Evolutionary conservation across 1,284 basidiomycete species (phyloP).

Genomic region (Rhodotorula sp.): DNA sequence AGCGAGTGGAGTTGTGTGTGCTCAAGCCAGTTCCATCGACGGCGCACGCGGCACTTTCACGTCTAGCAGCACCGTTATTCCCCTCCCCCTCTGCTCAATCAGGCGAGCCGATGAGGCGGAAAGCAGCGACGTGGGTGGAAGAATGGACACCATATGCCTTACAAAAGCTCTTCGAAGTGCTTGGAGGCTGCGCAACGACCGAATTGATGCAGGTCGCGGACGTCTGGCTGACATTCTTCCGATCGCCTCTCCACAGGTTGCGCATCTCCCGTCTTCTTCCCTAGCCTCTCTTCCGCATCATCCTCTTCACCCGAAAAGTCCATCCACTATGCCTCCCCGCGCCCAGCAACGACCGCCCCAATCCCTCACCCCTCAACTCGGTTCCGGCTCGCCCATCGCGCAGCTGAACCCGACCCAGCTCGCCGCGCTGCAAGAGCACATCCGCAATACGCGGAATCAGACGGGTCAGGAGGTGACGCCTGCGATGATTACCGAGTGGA

Average conservation of each 20-base stretch:
- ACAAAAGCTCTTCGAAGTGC: too few species aligned
- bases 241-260: neutral
- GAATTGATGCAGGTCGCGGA: too few species aligned
- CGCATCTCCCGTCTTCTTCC: neutral
- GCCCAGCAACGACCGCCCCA: slow-evolving; percentile 20
- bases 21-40: too few species aligned
- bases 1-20: too few species aligned
- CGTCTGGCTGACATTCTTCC: neutral
- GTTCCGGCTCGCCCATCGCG: slow-evolving; percentile 11
- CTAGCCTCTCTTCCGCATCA: neutral
- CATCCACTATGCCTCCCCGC: slow-evolving; percentile 21
- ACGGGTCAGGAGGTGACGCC: slow-evolving; percentile 38
- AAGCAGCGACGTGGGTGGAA: too few species aligned
- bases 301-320: neutral
- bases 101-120: too few species aligned
- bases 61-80: too few species aligned
- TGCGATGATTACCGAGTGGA: slow-evolving; percentile 32
- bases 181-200: too few species aligned
- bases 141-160: too few species aligned
- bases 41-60: too few species aligned
- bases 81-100: too few species aligned
- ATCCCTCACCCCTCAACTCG: slow-evolving; percentile 10
- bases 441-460: slow-evolving; percentile 21
- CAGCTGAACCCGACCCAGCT: slow-evolving; percentile 35
- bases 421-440: slow-evolving; percentile 32